Evolutionary conservation across 805 yeast species (phyloP).

Genomic region (Candida nitratophila): DNA sequence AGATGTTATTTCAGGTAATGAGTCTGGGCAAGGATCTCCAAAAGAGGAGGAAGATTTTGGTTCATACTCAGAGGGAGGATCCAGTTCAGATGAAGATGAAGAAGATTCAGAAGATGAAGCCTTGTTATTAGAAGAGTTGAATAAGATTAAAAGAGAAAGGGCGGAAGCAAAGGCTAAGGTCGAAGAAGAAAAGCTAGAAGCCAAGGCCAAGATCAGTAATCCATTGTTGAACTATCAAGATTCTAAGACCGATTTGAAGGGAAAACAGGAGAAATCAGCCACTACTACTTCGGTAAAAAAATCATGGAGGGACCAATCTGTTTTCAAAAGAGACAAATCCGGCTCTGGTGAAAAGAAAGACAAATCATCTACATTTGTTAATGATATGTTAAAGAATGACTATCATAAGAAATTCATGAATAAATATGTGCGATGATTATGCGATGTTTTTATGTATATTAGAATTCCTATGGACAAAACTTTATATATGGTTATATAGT

Average conservation of each 20-base stretch:
- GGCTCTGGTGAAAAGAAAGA: slow-evolving; percentile 11
- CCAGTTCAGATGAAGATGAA: slow-evolving; percentile 10
- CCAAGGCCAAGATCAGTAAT: slow-evolving; percentile 17
- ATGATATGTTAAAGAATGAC: slow-evolving; percentile 30
- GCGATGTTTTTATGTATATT: too few relatives aligned
- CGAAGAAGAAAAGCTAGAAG: slow-evolving; percentile 18
- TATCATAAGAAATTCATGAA: slow-evolving; percentile 36
- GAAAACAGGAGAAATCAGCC: slow-evolving; percentile 4
- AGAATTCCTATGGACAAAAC: too few relatives aligned
- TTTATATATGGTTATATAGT: too few relatives aligned
- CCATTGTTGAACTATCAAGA: slow-evolving; percentile 16
- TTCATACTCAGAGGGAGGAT: too few relatives aligned
- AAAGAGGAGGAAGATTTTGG: too few relatives aligned
- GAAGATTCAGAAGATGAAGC: slow-evolving; percentile 30
- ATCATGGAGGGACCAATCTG: slow-evolving; percentile 31
- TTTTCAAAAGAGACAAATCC: slow-evolving; percentile 17
- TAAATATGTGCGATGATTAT: slow-evolving; percentile 27
- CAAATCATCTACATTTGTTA: slow-evolving; percentile 8
- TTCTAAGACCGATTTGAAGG: too few relatives aligned
- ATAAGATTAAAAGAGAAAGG: slow-evolving; percentile 29
- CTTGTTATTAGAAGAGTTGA: slow-evolving; percentile 34
- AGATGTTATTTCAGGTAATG: too few relatives aligned
- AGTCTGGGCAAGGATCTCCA: too few relatives aligned
- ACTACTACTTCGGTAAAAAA: slow-evolving; percentile 6
- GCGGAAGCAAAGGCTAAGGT: slow-evolving; percentile 18